These are phyloP conservation scores for Blastomyces percursus DNA, from an alignment of 2,329 filamentous ascomycete genomes.

Conservation along the genomic window DNA sequence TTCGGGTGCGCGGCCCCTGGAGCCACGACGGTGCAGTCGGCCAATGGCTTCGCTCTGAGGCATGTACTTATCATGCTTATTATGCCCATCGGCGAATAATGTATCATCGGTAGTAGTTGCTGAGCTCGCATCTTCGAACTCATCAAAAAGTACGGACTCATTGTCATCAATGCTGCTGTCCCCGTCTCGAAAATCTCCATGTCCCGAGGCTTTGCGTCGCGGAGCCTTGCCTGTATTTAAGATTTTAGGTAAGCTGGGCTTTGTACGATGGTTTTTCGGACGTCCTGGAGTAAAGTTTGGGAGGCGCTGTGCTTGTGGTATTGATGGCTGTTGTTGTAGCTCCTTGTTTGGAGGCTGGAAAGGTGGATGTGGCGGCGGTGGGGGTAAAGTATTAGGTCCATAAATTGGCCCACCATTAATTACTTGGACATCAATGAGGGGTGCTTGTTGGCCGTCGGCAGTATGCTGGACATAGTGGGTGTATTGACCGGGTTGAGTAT, in stretches of 20 bases:
- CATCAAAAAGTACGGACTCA: constrained; percentile 22
- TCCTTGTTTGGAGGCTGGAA: not conserved
- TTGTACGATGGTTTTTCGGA: not conserved
- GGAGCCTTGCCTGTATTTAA: constrained; percentile 9
- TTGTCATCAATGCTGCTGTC: constrained; percentile 22
- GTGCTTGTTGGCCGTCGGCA: not conserved
- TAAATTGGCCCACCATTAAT: not conserved
- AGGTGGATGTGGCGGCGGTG: not conserved
- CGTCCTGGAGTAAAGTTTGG: not conserved
- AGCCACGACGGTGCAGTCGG: constrained; percentile 15
- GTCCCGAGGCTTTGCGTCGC: constrained; percentile 6
- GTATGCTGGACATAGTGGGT: not conserved
- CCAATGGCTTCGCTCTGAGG: constrained; percentile 15
- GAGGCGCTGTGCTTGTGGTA: not conserved
- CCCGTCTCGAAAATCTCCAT: constrained; percentile 14
- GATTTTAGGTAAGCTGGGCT: constrained; percentile 8
- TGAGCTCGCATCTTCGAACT: constrained; percentile 18
- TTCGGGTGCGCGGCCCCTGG: constrained; percentile 13
- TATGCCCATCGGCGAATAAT: constrained; percentile 15
- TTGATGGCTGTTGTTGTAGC: not conserved
- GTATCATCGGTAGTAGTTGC: constrained; percentile 18
- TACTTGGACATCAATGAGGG: not conserved
- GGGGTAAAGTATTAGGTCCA: not conserved
- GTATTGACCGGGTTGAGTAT: not conserved
- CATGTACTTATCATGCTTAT: constrained; percentile 14